Percentiles rank a stretch among this genome's conserved stretches.
Conservation (phyloP, 176 grass and related monocot species). For the Triticum turgidum region DNA sequence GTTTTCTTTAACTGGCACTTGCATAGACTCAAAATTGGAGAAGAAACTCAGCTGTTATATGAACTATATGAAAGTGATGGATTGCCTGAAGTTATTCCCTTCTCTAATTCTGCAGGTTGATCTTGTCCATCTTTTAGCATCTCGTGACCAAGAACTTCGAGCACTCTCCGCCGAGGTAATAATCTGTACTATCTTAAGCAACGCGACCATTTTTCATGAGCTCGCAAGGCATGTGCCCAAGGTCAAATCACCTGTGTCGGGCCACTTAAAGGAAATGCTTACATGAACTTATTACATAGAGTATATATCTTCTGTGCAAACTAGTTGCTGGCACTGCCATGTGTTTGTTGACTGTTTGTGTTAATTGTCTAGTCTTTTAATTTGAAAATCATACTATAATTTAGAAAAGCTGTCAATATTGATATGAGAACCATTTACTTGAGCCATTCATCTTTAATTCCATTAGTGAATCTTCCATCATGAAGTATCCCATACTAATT, state of each 20-base stretch:
- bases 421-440: background rate
- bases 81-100: background rate
- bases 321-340: background rate
- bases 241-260: background rate
- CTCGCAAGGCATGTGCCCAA: background rate
- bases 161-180: conserved; percentile 86
- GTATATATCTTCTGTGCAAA: background rate
- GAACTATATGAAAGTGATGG: conserved; percentile 24
- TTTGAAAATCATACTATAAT: background rate
- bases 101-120: conserved; percentile 73
- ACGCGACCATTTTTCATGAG: background rate
- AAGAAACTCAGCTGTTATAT: conserved; percentile 10
- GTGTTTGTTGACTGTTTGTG: background rate
- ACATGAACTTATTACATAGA: background rate
- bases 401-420: background rate
- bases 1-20: background rate
- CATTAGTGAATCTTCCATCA: background rate
- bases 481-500: conserved; percentile 6
- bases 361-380: background rate
- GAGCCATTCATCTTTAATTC: background rate
- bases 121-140: conserved; percentile 91
- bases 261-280: background rate
- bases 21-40: background rate
- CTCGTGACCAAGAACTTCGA: conserved; percentile 97
- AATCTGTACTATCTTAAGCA: conserved; percentile 6